Percentiles rank a stretch among this genome's conserved stretches.
These are phyloP conservation scores for Talaromyces amestolkiae DNA, from an alignment of 2,329 filamentous ascomycete genomes.

Conservation along the genomic window DNA sequence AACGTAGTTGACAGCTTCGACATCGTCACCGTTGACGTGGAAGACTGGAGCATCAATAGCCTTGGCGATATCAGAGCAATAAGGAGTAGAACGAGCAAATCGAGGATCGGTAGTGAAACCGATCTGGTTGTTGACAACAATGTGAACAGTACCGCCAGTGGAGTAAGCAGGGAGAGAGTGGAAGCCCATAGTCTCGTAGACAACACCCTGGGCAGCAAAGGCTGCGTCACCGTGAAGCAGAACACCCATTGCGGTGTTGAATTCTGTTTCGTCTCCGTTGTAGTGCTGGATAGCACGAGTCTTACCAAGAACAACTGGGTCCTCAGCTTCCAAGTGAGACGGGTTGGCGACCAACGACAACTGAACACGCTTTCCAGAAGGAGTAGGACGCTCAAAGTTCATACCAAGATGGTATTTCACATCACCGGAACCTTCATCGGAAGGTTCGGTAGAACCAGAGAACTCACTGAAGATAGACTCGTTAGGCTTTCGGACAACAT, in stretches of 20 bases:
- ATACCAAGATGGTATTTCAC: conserved; percentile 99
- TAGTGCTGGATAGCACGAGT: conserved; percentile 97
- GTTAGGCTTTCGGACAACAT: conserved; percentile 98
- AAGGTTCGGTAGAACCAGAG: conserved; percentile 78
- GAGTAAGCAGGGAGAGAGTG: conserved; percentile 93
- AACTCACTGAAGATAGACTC: conserved; percentile 99
- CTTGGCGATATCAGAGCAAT: conserved; percentile 99
- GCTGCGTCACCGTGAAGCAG: conserved; percentile 96
- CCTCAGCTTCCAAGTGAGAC: conserved; percentile 95
- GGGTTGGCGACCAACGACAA: conserved; percentile 97
- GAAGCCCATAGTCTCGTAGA: conserved; percentile 98
- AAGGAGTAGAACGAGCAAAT: conserved; percentile 93
- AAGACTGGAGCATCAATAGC: conserved; percentile 97
- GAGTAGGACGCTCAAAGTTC: conserved; percentile 99
- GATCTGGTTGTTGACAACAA: conserved; percentile 99
- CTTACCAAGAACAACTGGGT: conserved; percentile 96
- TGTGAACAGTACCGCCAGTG: conserved; percentile 92
- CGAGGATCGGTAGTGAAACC: conserved; percentile 98
- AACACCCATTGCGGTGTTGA: conserved; percentile 89
- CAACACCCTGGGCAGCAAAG: conserved; percentile 92
- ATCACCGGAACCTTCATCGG: conserved; percentile 95
- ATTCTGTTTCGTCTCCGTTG: conserved; percentile 91
- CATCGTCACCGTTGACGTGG: conserved; percentile 98
- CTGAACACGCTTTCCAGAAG: conserved; percentile 98
- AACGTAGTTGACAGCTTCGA: conserved; percentile 96